Evolutionary conservation across 2,329 filamentous ascomycete species (phyloP), one percentile per base, ranked within the genome.

Genomic region (Cladophialophora yegresii): DNA sequence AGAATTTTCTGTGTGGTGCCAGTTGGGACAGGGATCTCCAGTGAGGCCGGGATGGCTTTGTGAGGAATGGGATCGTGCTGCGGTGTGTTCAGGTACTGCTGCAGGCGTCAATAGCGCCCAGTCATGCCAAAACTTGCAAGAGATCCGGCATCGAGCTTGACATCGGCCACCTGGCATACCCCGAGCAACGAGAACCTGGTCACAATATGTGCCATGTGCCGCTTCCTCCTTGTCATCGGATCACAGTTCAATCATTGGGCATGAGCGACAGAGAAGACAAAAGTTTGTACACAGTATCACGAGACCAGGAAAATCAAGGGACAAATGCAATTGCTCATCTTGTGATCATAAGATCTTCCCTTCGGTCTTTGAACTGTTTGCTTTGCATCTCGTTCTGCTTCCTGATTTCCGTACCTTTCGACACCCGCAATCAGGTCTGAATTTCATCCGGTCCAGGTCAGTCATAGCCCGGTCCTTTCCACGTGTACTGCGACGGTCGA

Each of bases 281-380:
- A 68, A 68, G 66, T 66, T 66, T 68, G 63, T 68, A 66, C 66
- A 64, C 63, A 68, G 61, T 62, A 68, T 64, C 54, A 68, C 58
- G 62, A 68, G 60, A 68, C 51, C 23, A 57, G 54, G 49, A 58
- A 53, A 53, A 53, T 59, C 58, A 60, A 26, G 43, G 33, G 23
- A 40, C 49, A n/a, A 45, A 43, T 55, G 53, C 33, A 33, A 55
- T 49, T 26, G 22, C 47, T 26, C 28, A 33, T 30, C 26, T 12
- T 8, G 47, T 16, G 47, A 50, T 22, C 10, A 13, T 13, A 28
- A 5, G 9, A 33, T 30, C 7, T 49, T 20, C 20, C 6, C 33
- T 16, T 7, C 16, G 55, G 36, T 2, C n/a, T 30, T 16, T 58
- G 55, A 30, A 20, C 20, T 13, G 40, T 12, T 3, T 16, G 33